These are phyloP conservation scores for Mycena sanguinolenta DNA, from an alignment of 768 basidiomycete species.

Conservation along the genomic window DNA sequence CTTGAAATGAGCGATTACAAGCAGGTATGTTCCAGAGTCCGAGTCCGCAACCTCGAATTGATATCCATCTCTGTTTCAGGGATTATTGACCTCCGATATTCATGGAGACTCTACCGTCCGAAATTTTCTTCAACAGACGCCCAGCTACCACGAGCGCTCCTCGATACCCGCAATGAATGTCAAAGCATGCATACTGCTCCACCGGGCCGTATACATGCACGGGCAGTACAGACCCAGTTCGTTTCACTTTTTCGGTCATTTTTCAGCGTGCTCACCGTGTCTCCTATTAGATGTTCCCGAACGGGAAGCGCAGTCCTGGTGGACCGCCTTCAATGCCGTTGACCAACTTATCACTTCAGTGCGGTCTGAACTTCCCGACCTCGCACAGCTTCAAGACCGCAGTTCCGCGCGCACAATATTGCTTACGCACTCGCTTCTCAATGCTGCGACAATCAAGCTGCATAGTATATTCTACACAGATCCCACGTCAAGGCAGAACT, in stretches of 20 bases:
- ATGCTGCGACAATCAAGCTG: slow-evolving; percentile 66
- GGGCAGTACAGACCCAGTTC: slow-evolving; percentile 61
- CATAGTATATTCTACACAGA: slow-evolving; percentile 62
- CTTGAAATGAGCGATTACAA: slow-evolving; percentile 55
- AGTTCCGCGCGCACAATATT: slow-evolving; percentile 55
- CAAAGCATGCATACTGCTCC: slow-evolving; percentile 72
- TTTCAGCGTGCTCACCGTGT: not conserved
- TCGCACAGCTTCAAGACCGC: slow-evolving; percentile 47
- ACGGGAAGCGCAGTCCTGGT: slow-evolving; percentile 58
- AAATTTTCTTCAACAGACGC: slow-evolving; percentile 59
- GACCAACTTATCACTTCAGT: slow-evolving; percentile 61
- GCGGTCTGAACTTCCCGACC: slow-evolving; percentile 49
- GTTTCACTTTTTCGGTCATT: slow-evolving; percentile 34
- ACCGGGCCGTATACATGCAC: slow-evolving; percentile 67
- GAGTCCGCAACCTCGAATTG: slow-evolving; percentile 10
- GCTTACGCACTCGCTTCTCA: slow-evolving; percentile 62
- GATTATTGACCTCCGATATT: slow-evolving; percentile 57
- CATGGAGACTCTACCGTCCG: slow-evolving; percentile 63
- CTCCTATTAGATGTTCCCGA: slow-evolving; percentile 52
- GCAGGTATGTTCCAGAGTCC: slow-evolving; percentile 46
- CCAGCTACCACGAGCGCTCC: slow-evolving; percentile 49
- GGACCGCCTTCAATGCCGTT: slow-evolving; percentile 58
- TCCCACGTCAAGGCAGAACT: slow-evolving; percentile 57
- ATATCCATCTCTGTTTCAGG: slow-evolving; percentile 47
- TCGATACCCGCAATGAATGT: slow-evolving; percentile 56